Conservation (phyloP, 2,329 filamentous ascomycete genomes). For the Cordyceps tenuipes region DNA sequence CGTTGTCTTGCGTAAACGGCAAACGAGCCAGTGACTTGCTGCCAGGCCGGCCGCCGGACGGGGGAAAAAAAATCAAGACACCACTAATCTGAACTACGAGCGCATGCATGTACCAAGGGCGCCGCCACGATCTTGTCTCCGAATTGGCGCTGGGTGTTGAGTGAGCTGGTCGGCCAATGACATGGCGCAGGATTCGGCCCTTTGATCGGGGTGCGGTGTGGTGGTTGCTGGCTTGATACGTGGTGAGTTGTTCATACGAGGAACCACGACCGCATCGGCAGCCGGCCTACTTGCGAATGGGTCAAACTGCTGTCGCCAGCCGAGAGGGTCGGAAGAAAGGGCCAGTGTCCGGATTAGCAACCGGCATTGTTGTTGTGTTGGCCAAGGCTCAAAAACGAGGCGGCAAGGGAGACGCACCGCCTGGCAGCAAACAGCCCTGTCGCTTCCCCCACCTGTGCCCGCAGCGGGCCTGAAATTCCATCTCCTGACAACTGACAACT, state of each 20-base stretch:
- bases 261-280: background rate
- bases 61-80: background rate
- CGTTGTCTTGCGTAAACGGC: background rate
- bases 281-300: background rate
- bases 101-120: background rate
- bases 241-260: background rate
- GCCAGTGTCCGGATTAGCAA: background rate
- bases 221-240: background rate
- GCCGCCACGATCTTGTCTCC: slow-evolving; percentile 10
- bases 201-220: background rate
- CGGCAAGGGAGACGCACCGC: background rate
- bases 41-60: background rate
- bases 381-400: background rate
- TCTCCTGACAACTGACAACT: too few relatives aligned
- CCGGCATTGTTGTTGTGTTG: background rate
- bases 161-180: background rate
- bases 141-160: background rate
- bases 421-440: background rate
- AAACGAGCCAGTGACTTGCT: background rate
- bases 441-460: background rate
- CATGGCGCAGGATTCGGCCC: background rate
- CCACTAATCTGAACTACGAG: background rate
- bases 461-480: slow-evolving; percentile 1
- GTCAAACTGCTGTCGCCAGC: background rate
- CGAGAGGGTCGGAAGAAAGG: background rate